Conservation (phyloP, 2,329 filamentous ascomycete genomes). For the Pseudodiploospora longispora region DNA sequence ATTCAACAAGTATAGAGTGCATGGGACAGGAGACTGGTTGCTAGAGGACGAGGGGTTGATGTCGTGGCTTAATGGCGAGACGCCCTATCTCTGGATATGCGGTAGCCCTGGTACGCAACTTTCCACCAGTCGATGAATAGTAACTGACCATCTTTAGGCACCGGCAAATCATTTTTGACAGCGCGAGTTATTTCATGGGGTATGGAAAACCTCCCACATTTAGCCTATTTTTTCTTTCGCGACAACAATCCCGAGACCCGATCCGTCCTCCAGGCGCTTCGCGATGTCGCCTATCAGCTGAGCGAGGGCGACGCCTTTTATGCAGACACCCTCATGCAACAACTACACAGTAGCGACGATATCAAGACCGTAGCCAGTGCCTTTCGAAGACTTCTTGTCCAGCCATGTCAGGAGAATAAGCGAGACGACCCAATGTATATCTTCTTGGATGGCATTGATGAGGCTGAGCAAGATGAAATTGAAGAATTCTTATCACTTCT, state of each 20-base stretch:
- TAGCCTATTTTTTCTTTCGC: slow-evolving; percentile 41
- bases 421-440: slow-evolving; percentile 30
- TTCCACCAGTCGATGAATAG: accelerated
- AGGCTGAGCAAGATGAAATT: slow-evolving; percentile 31
- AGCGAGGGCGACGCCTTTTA: slow-evolving; percentile 37
- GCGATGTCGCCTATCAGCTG: slow-evolving; percentile 39
- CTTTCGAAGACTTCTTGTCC: slow-evolving; percentile 32
- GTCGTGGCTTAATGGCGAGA: slow-evolving; percentile 30
- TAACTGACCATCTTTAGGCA: slow-evolving; percentile 17
- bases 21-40: slow-evolving; percentile 39
- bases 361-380: slow-evolving; percentile 36
- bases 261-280: slow-evolving; percentile 35
- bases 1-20: slow-evolving; percentile 31
- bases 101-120: slow-evolving; percentile 31
- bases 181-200: slow-evolving; percentile 34
- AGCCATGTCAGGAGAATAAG: slow-evolving; percentile 27
- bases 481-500: slow-evolving; percentile 28
- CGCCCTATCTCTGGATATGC: slow-evolving; percentile 34
- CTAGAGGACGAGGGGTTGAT: slow-evolving; percentile 29
- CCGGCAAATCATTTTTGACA: slow-evolving; percentile 38
- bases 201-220: slow-evolving; percentile 24
- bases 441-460: slow-evolving; percentile 40
- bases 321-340: slow-evolving; percentile 30
- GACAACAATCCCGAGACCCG: slow-evolving; percentile 38
- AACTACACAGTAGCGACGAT: slow-evolving; percentile 28